These are phyloP conservation scores for Cercospora sp. DNA, from an alignment of 2,329 filamentous ascomycete genomes.

Conservation along the genomic window DNA sequence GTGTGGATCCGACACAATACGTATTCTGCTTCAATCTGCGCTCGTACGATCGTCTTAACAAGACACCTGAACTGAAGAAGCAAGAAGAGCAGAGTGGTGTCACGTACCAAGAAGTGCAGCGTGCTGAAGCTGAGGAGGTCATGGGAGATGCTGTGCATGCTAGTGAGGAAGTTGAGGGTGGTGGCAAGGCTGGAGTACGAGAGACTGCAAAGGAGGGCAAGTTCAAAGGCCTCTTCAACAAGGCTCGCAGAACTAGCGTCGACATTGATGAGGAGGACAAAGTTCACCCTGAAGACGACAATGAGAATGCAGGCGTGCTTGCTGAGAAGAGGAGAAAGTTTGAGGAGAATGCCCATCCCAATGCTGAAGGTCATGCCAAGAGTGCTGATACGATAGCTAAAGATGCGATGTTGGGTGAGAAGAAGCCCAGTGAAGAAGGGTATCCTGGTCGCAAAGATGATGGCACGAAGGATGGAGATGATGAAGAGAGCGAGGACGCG, in stretches of 20 bases:
- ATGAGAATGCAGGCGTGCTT: conserved; percentile 19
- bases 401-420: conserved; percentile 74
- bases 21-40: conserved; percentile 94
- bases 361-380: conserved; percentile 36
- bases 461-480: conserved; percentile 25
- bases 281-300: conserved; percentile 25
- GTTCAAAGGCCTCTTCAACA: conserved; percentile 31
- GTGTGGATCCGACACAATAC: conserved; percentile 75
- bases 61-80: conserved; percentile 69
- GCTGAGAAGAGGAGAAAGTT: conserved; percentile 30
- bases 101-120: conserved; percentile 81
- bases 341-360: conserved; percentile 24
- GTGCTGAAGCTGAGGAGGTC: conserved; percentile 83
- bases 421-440: conserved; percentile 64
- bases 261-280: conserved; percentile 26
- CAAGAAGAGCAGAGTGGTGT: conserved; percentile 81
- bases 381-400: conserved; percentile 64
- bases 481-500: conserved; percentile 46
- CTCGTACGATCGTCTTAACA: conserved; percentile 89
- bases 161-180: conserved; percentile 36
- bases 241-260: conserved; percentile 39
- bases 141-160: conserved; percentile 73
- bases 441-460: conserved; percentile 64
- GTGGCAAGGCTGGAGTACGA: conserved; percentile 35
- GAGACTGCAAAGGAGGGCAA: conserved; percentile 35